Base-by-base conservation (phyloP, 345 rosid genomes). In the Leavenworthia alabamica region DNA sequence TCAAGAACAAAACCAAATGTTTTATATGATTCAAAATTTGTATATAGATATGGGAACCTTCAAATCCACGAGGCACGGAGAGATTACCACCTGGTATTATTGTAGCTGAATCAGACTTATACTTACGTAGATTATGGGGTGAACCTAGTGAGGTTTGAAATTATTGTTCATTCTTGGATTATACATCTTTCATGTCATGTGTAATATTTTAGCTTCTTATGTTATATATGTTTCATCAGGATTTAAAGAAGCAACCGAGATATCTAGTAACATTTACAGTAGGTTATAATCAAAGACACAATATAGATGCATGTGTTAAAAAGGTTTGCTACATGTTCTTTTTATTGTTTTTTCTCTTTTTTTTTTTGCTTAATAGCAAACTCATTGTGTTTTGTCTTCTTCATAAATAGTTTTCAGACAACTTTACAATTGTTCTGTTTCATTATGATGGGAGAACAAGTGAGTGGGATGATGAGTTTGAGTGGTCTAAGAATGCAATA, bases 11-110 rank as follows among this genome's bases (percentile, higher is more conserved):
- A 11, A 24, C 52, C 13, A 49, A 33, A 23, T 39, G 47, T 11
- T 52, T 7, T 50, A 31, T 3, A 39, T 62, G 29, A 16, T 37
- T 16, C 7, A 62, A 27, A 32, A 67, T 35, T 50, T 20, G 37
- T 39, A 12, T 39, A 12, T 82, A 92, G 96, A 82, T 92, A 76
- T 78, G 86, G 70, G 81, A 79, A 75, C 78, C 88, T 45, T 82
- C 89, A 75, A 89, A 89, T 80, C 98, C 98, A 39, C 85, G 74
- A 62, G 96, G 98, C 35, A 86, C 93, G 4, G 98, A 89, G 81
- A 72, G 73, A 72, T 78, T 92, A 44, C 98, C 96, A 45, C 88
- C 90, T 2, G 90, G 88, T 60, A 89, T 92, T 66, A 65, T 92
- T 45, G 88, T 75, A 58, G 32, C 95, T 15, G 86, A 89, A 76